Evolutionary conservation across 1,284 basidiomycete genomes (phyloP).

Genomic region (Malassezia equina): DNA sequence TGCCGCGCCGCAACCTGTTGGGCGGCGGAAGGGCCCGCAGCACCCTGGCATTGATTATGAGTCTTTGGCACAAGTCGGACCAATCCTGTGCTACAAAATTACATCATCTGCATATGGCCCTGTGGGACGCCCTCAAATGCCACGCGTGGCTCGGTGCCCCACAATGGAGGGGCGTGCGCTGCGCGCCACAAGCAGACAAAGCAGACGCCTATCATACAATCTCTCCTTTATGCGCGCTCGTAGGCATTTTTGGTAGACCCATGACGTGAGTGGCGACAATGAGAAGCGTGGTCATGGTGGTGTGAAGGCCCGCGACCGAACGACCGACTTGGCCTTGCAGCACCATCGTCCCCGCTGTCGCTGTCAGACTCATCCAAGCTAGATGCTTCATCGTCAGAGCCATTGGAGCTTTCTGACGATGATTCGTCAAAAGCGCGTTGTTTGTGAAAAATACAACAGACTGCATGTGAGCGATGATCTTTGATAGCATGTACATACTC

Average conservation of each 20-base stretch:
- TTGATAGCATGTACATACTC: constrained; percentile 22
- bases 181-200: background rate
- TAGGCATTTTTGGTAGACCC: constrained; percentile 7
- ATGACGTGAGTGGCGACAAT: background rate
- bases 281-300: background rate
- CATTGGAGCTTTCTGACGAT: constrained; percentile 21
- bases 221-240: constrained; percentile 2
- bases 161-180: background rate
- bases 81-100: background rate
- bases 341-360: background rate
- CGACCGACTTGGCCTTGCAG: background rate
- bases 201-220: background rate
- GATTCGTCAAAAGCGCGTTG: constrained; percentile 40
- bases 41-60: background rate
- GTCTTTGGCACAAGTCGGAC: background rate
- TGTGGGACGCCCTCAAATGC: background rate
- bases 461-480: constrained; percentile 16
- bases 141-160: background rate
- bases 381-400: background rate
- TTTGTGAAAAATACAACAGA: constrained; percentile 47
- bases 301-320: background rate
- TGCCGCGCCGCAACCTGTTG: background rate
- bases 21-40: background rate
- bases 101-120: background rate
- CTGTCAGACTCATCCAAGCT: background rate